Base-by-base conservation (phyloP, 2,329 filamentous ascomycete genomes). In the Dactylellina sp. region DNA sequence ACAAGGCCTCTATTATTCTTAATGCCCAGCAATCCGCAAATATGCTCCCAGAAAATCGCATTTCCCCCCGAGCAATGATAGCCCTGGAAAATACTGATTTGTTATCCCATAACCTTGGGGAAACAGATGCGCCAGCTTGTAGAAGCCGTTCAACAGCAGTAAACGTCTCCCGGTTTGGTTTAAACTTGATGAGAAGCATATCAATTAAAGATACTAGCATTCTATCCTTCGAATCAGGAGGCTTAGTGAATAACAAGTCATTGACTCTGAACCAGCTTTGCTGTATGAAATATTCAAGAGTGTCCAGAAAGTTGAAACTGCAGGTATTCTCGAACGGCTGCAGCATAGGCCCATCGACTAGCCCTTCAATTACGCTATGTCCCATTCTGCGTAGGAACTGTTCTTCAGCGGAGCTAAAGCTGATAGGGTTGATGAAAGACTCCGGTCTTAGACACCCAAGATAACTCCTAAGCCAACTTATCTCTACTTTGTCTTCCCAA, bases 21-120 rank as follows among this genome's bases (percentile, higher is more conserved):
- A 60, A 16, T 14, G 56, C 56, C 56, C 56, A 60, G 42, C 42
- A 60, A 9, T 49, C 9, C 7, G 18, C 1, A 22, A 20, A 9
- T n/a, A 12, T 46, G 18, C 42, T 46, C 2, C 42, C 16, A 9
- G n/a, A 22, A 46, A 46, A 46, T 3, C 20, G 2, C 9, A 7
- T 9, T 46, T 22, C 42, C 20, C 42, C 42, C 5, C 42, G n/a
- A 22, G 42, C 20, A 22, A 46, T 18, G 20, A 46, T 46, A 5
- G 42, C 42, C 12, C 42, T 18, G 6, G 42, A 18, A 3, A 46
- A 16, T 3, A 12, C 16, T 4, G 42, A 46, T 3, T 46, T 3
- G 5, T 16, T 16, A 46, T 46, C 16, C n/a, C n/a, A n/a, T 3
- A 46, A 46, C 42, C 16, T 46, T n/a, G n/a, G n/a, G n/a, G n/a